Conservation (phyloP, 257 asterid genomes). For the Buddleja alternifolia region DNA sequence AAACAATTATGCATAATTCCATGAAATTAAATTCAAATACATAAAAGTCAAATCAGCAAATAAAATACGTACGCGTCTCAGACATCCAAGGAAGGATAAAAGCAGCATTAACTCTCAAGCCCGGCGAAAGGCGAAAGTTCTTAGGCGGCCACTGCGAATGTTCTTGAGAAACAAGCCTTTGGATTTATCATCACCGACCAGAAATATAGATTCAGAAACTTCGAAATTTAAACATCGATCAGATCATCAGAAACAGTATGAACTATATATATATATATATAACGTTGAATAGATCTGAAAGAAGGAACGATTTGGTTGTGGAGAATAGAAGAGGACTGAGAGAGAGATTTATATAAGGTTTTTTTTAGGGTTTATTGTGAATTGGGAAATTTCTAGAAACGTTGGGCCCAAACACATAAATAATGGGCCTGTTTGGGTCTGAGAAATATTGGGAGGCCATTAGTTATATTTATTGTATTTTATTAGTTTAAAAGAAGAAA, state of each 20-base stretch:
- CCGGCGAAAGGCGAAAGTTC: conserved; percentile 62
- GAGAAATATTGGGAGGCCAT: too few species aligned
- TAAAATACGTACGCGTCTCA: conserved; percentile 33
- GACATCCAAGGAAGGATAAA: conserved; percentile 59
- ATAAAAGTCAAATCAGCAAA: not conserved
- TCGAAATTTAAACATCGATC: too few species aligned
- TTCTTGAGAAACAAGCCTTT: conserved; percentile 63
- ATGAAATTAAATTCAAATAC: too few species aligned
- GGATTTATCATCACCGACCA: conserved; percentile 43
- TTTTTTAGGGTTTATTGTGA: conserved; percentile 21
- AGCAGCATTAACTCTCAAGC: conserved; percentile 62
- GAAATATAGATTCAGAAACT: too few species aligned
- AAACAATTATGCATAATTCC: too few species aligned
- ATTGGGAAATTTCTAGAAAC: conserved; percentile 32
- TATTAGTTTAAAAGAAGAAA: too few species aligned
- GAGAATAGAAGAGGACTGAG: not conserved
- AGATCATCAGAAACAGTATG: too few species aligned
- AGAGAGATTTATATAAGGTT: conserved; percentile 33
- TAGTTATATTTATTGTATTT: too few species aligned
- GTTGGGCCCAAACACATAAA: not conserved
- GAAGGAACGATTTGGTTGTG: not conserved
- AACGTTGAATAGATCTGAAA: not conserved
- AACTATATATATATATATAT: too few species aligned
- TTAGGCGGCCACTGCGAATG: conserved; percentile 76
- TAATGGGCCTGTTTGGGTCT: conserved; percentile 26